phyloP scores from a whole-genome alignment of 805 yeast species.

The Ogataea ramenticola region DNA sequence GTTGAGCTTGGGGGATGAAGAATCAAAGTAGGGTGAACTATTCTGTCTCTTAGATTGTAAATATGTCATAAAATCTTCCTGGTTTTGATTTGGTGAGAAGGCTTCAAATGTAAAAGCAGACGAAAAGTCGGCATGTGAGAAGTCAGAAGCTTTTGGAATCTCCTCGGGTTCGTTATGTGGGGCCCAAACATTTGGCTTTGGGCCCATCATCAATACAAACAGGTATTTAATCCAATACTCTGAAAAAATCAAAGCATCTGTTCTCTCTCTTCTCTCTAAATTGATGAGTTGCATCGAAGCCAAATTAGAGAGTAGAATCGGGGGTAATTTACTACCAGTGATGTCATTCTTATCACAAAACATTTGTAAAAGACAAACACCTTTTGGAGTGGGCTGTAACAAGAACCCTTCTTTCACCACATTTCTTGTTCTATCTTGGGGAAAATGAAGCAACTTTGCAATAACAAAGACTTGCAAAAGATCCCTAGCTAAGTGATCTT shows the following conservation, averaged over 20 bases:
- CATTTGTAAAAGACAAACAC: slow-evolving; percentile 59
- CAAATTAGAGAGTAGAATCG: slow-evolving; percentile 44
- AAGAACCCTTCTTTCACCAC: slow-evolving; percentile 34
- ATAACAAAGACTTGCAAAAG: slow-evolving; percentile 46
- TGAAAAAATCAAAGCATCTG: slow-evolving; percentile 56
- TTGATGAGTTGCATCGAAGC: slow-evolving; percentile 67
- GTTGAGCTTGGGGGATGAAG: not conserved
- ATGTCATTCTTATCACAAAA: slow-evolving; percentile 56
- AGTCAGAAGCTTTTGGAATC: not conserved
- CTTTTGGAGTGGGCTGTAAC: slow-evolving; percentile 89
- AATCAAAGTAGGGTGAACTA: not conserved
- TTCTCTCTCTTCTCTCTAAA: slow-evolving; percentile 55
- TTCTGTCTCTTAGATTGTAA: slow-evolving; percentile 13
- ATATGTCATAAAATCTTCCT: slow-evolving; percentile 14
- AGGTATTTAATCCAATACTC: slow-evolving; percentile 59
- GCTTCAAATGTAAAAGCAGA: not conserved
- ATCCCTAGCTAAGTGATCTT: slow-evolving; percentile 36
- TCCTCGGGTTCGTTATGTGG: slow-evolving; percentile 46
- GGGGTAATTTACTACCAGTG: slow-evolving; percentile 19
- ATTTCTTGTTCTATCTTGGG: slow-evolving; percentile 61
- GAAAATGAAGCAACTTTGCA: slow-evolving; percentile 65
- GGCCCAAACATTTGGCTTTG: slow-evolving; percentile 61
- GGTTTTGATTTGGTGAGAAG: slow-evolving; percentile 1
- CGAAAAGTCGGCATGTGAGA: not conserved
- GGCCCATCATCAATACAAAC: slow-evolving; percentile 54